Base-by-base conservation (phyloP, 768 basidiomycete genomes). In the Gloeopeniophorella convolvens region DNA sequence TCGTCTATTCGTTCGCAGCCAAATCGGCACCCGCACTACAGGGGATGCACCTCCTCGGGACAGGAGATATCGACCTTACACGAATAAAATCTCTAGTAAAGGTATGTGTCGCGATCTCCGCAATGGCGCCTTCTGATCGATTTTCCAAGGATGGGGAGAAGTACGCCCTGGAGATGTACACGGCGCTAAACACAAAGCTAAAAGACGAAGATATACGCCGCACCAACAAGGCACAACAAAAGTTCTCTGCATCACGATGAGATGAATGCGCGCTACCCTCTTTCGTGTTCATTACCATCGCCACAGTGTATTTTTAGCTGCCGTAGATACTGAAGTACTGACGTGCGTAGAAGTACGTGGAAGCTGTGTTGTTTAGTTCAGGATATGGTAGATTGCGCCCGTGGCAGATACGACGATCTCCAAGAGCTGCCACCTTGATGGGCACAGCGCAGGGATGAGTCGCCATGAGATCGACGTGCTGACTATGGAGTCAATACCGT, bases 201-300 rank as follows among this genome's bases (percentile, higher is more conserved):
- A 78, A 72, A 55, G 82, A 82, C 8, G 85, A 85, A 58, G 78
- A 83, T 51, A 40, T 75, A 15, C 68, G 82, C 28, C 70, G 81
- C 33, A 79, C 75, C 35, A 70, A 78, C 54, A 84, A 81, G 59
- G 78, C 78, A 11, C 72, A 77, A 49, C 74, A 76, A 50, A 74
- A 65, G 33, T 84, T 84, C 58, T 67, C 69, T 7, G 40, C 55
- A 11, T 30, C 37, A 50, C 42, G 47, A 42, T 58, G 35, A 47
- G n/a, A n/a, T n/a, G n/a, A n/a, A n/a, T n/a, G n/a, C n/a, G n/a
- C n/a, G n/a, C n/a, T n/a, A n/a, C n/a, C n/a, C n/a, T n/a, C n/a
- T n/a, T n/a, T n/a, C n/a, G n/a, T n/a, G n/a, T n/a, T n/a, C n/a
- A n/a, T n/a, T n/a, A n/a, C n/a, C n/a, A n/a, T n/a, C n/a, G n/a